Evolutionary conservation across 257 asterid species (phyloP), one percentile per base, ranked within the genome.

Genomic region (Gentiana dahurica): DNA sequence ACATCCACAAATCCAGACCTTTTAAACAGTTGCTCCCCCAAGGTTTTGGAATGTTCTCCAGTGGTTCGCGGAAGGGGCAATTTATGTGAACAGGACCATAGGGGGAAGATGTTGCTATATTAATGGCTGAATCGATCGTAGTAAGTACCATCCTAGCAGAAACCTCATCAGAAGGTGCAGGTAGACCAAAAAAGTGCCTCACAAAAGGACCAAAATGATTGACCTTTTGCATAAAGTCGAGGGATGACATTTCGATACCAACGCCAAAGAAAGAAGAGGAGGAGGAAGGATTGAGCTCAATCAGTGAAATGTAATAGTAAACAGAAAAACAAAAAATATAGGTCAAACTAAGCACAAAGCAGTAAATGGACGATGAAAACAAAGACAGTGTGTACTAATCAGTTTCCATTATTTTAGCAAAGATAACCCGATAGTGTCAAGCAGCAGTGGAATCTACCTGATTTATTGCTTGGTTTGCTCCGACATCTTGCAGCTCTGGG

Each of bases 381-480:
- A 15, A 15, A 15, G 24, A 15, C 24, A 15, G 24, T 15, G 24
- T 15, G 24, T 15, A 15, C 24, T 0, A 15, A 15, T 15, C 24
- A 15, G 24, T 15, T 15, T 12, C 12, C 3, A 48, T 48, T 1
- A 2, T 1, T 48, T 48, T 48, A 48, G 52, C 51, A 48, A 48
- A 48, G 3, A 11, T 11, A 48, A 11, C 24, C 12, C 4, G 52
- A 48, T 6, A 6, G 15, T 5, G 15, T 48, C 52, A 48, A 48
- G 5, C 12, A 4, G 24, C 24, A 15, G 24, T 15, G 24, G 24
- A 15, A 15, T 15, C 36, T 10, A 86, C 95, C 86, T 92, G 99
- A 80, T 92, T 80, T 62, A 92, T 88, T 61, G 99, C 95, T 75
- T 92, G 99, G 81, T 92, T 92, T 24, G 99, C 91, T 62, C 99